Conservation (phyloP, 768 basidiomycete species). For the Cantharellus cinnabarinus region DNA sequence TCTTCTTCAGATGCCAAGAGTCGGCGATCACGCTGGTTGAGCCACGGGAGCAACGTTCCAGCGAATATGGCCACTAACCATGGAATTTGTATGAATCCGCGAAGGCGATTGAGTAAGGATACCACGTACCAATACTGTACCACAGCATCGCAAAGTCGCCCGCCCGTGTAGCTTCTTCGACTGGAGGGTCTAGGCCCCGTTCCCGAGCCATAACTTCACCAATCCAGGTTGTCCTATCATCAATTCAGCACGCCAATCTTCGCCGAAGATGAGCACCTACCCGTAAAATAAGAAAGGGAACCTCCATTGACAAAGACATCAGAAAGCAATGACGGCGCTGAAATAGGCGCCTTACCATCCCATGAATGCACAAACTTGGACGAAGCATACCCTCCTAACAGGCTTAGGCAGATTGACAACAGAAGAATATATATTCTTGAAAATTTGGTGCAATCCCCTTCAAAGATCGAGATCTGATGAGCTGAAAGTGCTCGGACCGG, state of each 20-base stretch:
- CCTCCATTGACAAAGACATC: slow-evolving; percentile 23
- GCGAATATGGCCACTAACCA: slow-evolving; percentile 61
- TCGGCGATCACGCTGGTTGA: slow-evolving; percentile 63
- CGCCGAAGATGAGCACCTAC: slow-evolving; percentile 21
- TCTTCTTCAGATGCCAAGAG: slow-evolving; percentile 43
- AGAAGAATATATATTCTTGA: slow-evolving; percentile 57
- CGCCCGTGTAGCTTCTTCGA: slow-evolving; percentile 62
- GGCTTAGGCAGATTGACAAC: slow-evolving; percentile 59
- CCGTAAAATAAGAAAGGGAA: slow-evolving; percentile 92
- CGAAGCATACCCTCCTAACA: slow-evolving; percentile 74
- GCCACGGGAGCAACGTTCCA: slow-evolving; percentile 59
- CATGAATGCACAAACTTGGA: slow-evolving; percentile 93
- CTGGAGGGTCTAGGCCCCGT: slow-evolving; percentile 47
- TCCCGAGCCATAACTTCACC: slow-evolving; percentile 87
- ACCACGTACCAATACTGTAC: slow-evolving; percentile 59
- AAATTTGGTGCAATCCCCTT: slow-evolving; percentile 48
- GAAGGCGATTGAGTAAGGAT: background rate
- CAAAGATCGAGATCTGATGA: background rate
- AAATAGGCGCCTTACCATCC: slow-evolving; percentile 42
- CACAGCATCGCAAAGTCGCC: slow-evolving; percentile 80
- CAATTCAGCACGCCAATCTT: background rate
- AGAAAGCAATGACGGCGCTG: background rate
- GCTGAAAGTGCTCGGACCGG: background rate
- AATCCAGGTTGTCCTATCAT: slow-evolving; percentile 67
- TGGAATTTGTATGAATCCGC: background rate